Conservation (phyloP, 2,329 filamentous ascomycete species). For the Cladophialophora carrionii region DNA sequence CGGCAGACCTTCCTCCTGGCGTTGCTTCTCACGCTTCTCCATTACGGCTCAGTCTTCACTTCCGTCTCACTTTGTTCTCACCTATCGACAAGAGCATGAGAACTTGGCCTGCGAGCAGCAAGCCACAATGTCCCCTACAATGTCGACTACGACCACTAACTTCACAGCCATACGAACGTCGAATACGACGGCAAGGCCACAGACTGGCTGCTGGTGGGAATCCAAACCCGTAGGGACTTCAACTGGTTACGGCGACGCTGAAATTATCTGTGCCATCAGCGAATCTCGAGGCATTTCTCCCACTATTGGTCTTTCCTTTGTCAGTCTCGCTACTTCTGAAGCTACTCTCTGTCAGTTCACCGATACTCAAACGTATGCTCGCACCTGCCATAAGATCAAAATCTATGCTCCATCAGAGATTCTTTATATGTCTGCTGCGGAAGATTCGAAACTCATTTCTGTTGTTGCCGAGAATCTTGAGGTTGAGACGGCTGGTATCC, state of each 20-base stretch:
- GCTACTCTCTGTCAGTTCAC: constrained; percentile 86
- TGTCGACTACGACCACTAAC: neutral
- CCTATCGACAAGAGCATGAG: neutral
- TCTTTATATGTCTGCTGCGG: constrained; percentile 73
- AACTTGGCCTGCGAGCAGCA: neutral
- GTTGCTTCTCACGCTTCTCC: neutral
- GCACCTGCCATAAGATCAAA: constrained; percentile 82
- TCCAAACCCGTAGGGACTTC: constrained; percentile 62
- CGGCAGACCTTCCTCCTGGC: constrained; percentile 20
- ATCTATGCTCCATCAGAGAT: constrained; percentile 80
- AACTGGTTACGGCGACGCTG: constrained; percentile 62
- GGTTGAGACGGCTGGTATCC: constrained; percentile 45
- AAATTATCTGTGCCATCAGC: constrained; percentile 83
- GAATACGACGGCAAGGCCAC: constrained; percentile 17
- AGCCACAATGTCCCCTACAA: constrained; percentile 9
- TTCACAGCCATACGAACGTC: neutral
- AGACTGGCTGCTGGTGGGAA: constrained; percentile 36
- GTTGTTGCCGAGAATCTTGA: constrained; percentile 74
- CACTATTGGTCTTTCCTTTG: constrained; percentile 80
- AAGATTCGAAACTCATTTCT: constrained; percentile 73
- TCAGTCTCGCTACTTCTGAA: constrained; percentile 84
- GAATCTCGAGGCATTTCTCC: constrained; percentile 87
- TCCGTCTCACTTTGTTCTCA: constrained; percentile 1
- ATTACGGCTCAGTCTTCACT: neutral
- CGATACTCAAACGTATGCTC: constrained; percentile 88